Evolutionary conservation across 192 early-diverging fungal species (phyloP), one percentile per base, ranked within the genome.

Genomic region (Linnemannia elongata): DNA sequence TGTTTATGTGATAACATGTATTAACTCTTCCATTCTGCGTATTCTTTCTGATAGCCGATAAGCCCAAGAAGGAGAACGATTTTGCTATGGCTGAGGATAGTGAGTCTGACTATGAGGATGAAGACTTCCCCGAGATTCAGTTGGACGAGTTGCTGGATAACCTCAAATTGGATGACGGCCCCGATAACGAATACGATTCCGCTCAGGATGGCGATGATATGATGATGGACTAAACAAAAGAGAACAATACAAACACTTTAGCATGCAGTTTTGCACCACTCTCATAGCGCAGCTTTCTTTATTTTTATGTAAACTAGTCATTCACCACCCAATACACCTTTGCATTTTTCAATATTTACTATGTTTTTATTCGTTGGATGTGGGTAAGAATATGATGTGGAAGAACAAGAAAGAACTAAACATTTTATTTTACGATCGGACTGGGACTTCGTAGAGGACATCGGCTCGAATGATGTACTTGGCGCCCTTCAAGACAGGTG

Each of bases 71-170:
- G 77, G 80, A 81, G 69, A 85, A 45, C 54, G 89, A 89, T n/a
- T 69, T 72, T 75, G 80, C 66, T 76, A 90, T 89, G 81, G 88
- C 79, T 30, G 91, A 91, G 52, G 90, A 89, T 22, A 89, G 49
- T 2, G 93, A 92, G 15, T 85, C 89, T 42, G 95, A 95, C 69
- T 93, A 93, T 42, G 97, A 97, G 73, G 96, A 97, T 70, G 95
- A 94, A 69, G 97, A 97, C 88, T 97, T 97, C 89, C 99, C 99
- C 30, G 97, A 99, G 88, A 93, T 99, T 75, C 89, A 94, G 44
- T 89, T 99, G 78, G 96, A 97, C 75, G 99, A 99, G 88, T 92
- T 99, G 78, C 88, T 99, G 75, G 97, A 99, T 72, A 97, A 98
- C 69, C 94, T 99, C 52, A 94, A 93, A 68, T 89, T 96, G 63